Evolutionary conservation across 164 flowering plant species (phyloP).

Genomic region (Houttuynia cordata): DNA sequence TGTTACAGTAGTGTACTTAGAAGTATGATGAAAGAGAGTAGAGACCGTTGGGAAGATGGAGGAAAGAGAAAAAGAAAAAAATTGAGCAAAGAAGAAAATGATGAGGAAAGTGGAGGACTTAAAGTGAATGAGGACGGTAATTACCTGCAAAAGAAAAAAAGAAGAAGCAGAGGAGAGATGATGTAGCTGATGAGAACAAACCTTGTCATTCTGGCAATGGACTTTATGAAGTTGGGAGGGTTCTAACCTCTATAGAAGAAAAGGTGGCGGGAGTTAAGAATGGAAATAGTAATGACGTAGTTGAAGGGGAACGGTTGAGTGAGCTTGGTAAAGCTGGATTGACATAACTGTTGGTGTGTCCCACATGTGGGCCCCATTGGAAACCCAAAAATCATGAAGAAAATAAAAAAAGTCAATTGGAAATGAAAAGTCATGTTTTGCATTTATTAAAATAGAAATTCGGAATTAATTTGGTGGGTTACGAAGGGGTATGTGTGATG

Average conservation of each 20-base stretch:
- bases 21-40: not conserved
- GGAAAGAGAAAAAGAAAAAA: not conserved
- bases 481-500: too few relatives aligned
- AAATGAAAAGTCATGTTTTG: too few relatives aligned
- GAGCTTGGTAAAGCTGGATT: not conserved
- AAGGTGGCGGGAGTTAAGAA: not conserved
- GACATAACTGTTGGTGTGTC: too few relatives aligned
- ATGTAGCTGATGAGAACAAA: not conserved
- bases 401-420: too few relatives aligned
- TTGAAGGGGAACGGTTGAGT: not conserved
- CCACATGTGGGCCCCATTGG: too few relatives aligned
- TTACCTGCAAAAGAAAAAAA: not conserved
- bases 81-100: not conserved
- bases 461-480: too few relatives aligned
- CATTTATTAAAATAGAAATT: too few relatives aligned
- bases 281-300: not conserved
- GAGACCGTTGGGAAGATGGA: not conserved
- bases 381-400: too few relatives aligned
- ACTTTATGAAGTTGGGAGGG: not conserved
- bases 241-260: not conserved
- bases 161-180: not conserved
- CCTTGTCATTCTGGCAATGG: not conserved
- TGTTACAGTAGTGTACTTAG: not conserved
- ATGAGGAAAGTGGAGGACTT: not conserved
- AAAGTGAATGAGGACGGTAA: not conserved